Evolutionary conservation across 2,329 filamentous ascomycete species (phyloP).

Genomic region (Leptoxyphium fumago): DNA sequence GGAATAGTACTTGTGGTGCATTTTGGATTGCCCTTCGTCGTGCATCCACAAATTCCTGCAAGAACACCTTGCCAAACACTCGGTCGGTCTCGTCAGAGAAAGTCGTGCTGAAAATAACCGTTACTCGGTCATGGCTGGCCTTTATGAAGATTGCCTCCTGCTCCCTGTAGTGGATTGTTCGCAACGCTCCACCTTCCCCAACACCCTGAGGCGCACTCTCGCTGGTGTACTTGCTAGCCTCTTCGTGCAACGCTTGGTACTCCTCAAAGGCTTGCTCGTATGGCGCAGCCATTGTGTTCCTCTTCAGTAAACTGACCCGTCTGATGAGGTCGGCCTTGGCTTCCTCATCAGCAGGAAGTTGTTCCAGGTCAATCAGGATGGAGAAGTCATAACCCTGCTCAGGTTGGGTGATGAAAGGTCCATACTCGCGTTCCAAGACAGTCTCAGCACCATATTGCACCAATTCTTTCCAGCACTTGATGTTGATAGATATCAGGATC

Average conservation of each 20-base stretch:
- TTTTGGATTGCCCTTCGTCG: conserved; percentile 92
- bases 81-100: conserved; percentile 97
- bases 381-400: conserved; percentile 96
- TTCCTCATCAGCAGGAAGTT: conserved; percentile 70
- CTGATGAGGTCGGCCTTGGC: conserved; percentile 72
- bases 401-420: conserved; percentile 70
- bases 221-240: conserved; percentile 80
- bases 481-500: conserved; percentile 85
- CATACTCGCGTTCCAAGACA: conserved; percentile 89
- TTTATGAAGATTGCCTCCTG: conserved; percentile 99
- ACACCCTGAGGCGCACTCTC: conserved; percentile 89
- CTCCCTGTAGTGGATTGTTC: conserved; percentile 95
- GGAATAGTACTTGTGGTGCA: conserved; percentile 91
- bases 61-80: conserved; percentile 94
- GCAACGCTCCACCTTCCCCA: conserved; percentile 77
- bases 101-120: conserved; percentile 96
- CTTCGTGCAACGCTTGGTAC: conserved; percentile 71
- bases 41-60: conserved; percentile 97
- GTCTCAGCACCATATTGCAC: conserved; percentile 84
- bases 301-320: conserved; percentile 82
- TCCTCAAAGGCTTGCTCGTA: conserved; percentile 96
- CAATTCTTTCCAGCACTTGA: conserved; percentile 89
- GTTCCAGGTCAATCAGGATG: conserved; percentile 74
- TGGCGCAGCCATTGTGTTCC: conserved; percentile 96
- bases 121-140: conserved; percentile 91